Base-by-base conservation (phyloP, 768 basidiomycete genomes). In the Suillus hirtellus region DNA sequence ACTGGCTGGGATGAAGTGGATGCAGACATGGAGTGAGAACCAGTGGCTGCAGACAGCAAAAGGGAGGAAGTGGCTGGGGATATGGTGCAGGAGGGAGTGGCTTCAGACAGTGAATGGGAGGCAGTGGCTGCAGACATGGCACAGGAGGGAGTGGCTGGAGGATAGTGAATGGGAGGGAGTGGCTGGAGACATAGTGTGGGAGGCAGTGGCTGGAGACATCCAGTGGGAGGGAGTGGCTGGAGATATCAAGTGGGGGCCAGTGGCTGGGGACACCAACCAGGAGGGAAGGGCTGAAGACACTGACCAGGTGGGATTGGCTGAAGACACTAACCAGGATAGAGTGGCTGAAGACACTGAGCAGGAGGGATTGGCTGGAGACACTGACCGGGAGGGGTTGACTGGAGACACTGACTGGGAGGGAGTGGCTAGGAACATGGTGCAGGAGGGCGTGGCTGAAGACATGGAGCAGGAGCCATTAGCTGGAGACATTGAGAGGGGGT, bases 391-490 rank as follows among this genome's bases (percentile, higher is more conserved):
- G n/a, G n/a, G n/a, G n/a, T n/a, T 6, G 40, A 14, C 5, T 5
- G 40, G 3, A 15, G 4, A 6, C 6, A 31, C 31, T 5, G 15
- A 2, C 0, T 1, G 5, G 40, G 15, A 15, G 1, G 5, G 0
- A 42, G 14, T 42, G 40, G 40, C 40, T 27, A 2, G 27, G 2
- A 2, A 27, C 27, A 31, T 2, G 4, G 15, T 0, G 4, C 1
- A 1, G 40, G 15, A 42, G 5, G 5, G 0, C 15, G 14, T 42
- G 40, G 40, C 40, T 42, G 40, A 1, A 6, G 14, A 42, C 15
- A 4, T 24, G 24, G 24, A 24, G 24, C 24, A 2, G 24, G 24
- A 24, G 24, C 24, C 24, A 24, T 1, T 24, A 2, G 24, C 24
- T 24, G 24, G 24, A 24, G 12, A 24, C 24, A 24, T 24, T 1